Conservation (phyloP, 345 rosid species). For the Arabis hirsuta region DNA sequence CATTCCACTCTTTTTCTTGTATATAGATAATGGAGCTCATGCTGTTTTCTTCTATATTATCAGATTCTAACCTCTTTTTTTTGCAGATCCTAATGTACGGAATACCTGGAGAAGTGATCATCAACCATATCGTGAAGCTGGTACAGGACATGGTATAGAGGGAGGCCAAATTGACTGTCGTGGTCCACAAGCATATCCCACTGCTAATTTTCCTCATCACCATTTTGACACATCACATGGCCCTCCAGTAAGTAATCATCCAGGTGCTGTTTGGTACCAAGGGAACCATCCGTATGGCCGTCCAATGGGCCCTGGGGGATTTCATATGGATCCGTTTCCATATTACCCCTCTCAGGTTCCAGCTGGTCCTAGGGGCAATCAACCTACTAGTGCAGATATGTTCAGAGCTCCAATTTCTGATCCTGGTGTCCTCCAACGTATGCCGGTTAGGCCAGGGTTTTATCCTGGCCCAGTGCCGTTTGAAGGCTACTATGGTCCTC, state of each 20-base stretch:
- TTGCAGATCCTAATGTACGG: slow-evolving; percentile 48
- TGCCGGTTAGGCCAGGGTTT: slow-evolving; percentile 91
- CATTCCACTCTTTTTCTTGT: too few species aligned
- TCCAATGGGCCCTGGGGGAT: slow-evolving; percentile 79
- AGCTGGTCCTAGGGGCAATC: slow-evolving; percentile 75
- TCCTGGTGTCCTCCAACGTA: slow-evolving; percentile 70
- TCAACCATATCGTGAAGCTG: slow-evolving; percentile 62
- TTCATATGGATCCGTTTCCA: slow-evolving; percentile 85
- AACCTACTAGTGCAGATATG: slow-evolving; percentile 68
- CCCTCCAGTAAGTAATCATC: slow-evolving; percentile 81
- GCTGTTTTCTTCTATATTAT: slow-evolving; percentile 7
- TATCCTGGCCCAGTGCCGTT: slow-evolving; percentile 75
- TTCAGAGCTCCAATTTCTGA: slow-evolving; percentile 83
- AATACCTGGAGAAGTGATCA: slow-evolving; percentile 76
- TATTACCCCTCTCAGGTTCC: slow-evolving; percentile 75
- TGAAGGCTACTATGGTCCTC: slow-evolving; percentile 85
- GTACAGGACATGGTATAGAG: slow-evolving; percentile 54
- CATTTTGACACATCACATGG: slow-evolving; percentile 74
- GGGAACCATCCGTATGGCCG: slow-evolving; percentile 81
- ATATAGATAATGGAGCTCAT: too few species aligned
- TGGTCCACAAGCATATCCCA: slow-evolving; percentile 65
- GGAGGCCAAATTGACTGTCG: slow-evolving; percentile 73
- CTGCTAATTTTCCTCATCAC: slow-evolving; percentile 66
- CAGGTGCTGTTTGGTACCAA: slow-evolving; percentile 89
- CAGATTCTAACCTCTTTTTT: slow-evolving; percentile 18